Base-by-base conservation (phyloP, 2,329 filamentous ascomycete species). In the Pseudocercospora musae region DNA sequence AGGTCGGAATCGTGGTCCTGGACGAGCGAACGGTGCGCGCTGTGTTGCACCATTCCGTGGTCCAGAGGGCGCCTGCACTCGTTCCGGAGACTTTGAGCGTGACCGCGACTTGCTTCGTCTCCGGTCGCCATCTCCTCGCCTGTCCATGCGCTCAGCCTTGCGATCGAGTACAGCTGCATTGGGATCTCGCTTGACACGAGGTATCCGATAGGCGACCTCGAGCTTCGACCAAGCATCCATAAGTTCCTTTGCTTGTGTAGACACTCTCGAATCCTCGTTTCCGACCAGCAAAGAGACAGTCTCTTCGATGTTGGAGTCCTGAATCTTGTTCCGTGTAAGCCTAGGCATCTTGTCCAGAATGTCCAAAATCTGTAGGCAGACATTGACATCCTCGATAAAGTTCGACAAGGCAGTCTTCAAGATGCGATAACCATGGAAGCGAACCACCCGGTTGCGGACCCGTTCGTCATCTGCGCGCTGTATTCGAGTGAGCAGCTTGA, bases 381-480 rank as follows among this genome's bases (percentile, higher is more conserved):
- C 87, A 69, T 97, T 96, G 75, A 88, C 84, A 74, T 98, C 95
- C n/a, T 92, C 89, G 66, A 87, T 87, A 82, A 94, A 99, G 25
- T 89, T 89, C 66, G 87, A 88, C 58, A 99, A 82, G 5, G 91
- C 90, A 31, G 90, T 91, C 76, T 95, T 96, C 66, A 99, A 81
- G 68, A 97, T 96, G 73, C 94, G 90, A 76, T 99, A 99, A 57
- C 94, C 95, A 80, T 98, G 95, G 89, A 98, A 96, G 71, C 91
- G 91, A 73, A 97, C 90, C 42, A 98, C 92, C 57, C 89, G 87
- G 76, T 95, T 91, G 64, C 91, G 87, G 60, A 97, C 91, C 66
- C 87, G 87, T 72, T 96, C 92, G 69, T 97, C 92, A 54, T 94
- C 86, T 73, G 90, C 93, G 44, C 86, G 85, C 77, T 96, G 91